Base-by-base conservation (phyloP, 2,329 filamentous ascomycete species). In the Claviceps sp. region DNA sequence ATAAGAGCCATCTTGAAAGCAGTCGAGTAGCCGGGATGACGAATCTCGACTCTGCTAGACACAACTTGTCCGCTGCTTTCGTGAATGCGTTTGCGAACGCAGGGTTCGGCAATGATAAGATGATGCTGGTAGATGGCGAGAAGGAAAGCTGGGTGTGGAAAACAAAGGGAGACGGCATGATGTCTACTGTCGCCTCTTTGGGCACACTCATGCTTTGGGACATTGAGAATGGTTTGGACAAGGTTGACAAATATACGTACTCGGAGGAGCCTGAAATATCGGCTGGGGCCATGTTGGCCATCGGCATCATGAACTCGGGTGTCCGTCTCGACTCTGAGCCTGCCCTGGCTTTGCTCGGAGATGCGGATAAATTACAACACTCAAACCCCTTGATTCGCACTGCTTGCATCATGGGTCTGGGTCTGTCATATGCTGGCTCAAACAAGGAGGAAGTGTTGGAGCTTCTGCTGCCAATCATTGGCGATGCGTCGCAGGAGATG, bases 121-220 rank as follows among this genome's bases (percentile, higher is more conserved):
- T 98, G 80, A 96, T 98, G 91, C 75, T 97, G 53, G 84, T 88
- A 43, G 85, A 93, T 20, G 84, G 87, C 53, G 84, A 89, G 56
- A 94, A 95, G 72, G 83, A 86, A 60, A 87, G 85, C 56, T 98
- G 93, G 91, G 88, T 98, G 4, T 98, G 89, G 88, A 98, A 97
- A 75, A 97, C 94, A 20, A 98, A 98, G 71, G 89, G 94, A 43
- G 90, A 96, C 62, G 93, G 93, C 57, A 95, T 95, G 89, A 78
- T 95, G 69, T 97, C 93, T 1, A 96, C 91, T 0, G 86, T 94
- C 40, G 94, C 94, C 4, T 97, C 93, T 0, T 72, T 96, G 59
- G 93, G 93, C 63, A 91, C 93, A 61, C 76, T 98, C 17, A 75
- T 95, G 64, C 79, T 95, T 62, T 95, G 93, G 87, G 91, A 98